Evolutionary conservation across 768 basidiomycete genomes (phyloP).

Genomic region (Leucocoprinus leucothites): DNA sequence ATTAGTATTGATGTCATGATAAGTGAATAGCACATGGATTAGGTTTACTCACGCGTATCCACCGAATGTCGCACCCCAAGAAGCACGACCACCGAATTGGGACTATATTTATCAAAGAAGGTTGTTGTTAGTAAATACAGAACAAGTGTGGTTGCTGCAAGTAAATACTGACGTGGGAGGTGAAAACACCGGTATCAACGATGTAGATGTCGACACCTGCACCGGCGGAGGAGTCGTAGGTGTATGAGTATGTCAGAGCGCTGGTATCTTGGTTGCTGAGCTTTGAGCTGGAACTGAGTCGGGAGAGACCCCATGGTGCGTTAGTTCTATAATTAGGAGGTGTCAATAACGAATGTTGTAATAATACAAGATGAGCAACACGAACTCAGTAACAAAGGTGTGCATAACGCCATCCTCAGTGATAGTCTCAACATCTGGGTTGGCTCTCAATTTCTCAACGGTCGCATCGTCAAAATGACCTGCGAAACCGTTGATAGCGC

Average conservation of each 20-base stretch:
- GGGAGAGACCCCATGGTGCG: slow-evolving; percentile 32
- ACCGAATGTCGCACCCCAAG: slow-evolving; percentile 34
- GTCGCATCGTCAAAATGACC: slow-evolving; percentile 17
- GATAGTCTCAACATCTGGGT: slow-evolving; percentile 21
- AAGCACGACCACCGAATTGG: slow-evolving; percentile 38
- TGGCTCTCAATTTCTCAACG: slow-evolving; percentile 19
- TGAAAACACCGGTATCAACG: slow-evolving; percentile 27
- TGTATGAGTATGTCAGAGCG: slow-evolving; percentile 20
- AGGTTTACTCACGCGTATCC: slow-evolving; percentile 18
- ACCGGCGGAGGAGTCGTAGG: slow-evolving; percentile 19
- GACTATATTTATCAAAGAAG: slow-evolving; percentile 15
- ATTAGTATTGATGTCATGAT: too few relatives aligned
- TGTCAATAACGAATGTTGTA: not conserved
- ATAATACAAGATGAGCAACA: not conserved
- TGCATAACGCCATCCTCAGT: slow-evolving; percentile 26
- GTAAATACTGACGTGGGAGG: slow-evolving; percentile 20
- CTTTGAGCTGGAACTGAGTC: slow-evolving; percentile 21
- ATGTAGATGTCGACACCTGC: slow-evolving; percentile 36
- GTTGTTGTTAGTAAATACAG: not conserved
- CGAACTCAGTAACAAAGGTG: slow-evolving; percentile 21
- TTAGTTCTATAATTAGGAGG: slow-evolving; percentile 20
- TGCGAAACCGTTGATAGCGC: slow-evolving; percentile 15
- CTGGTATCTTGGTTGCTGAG: slow-evolving; percentile 16
- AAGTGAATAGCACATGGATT: too few relatives aligned
- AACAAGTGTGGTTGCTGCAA: too few relatives aligned